Evolutionary conservation across 345 rosid genomes (phyloP).

Genomic region (Ceriops tagal): DNA sequence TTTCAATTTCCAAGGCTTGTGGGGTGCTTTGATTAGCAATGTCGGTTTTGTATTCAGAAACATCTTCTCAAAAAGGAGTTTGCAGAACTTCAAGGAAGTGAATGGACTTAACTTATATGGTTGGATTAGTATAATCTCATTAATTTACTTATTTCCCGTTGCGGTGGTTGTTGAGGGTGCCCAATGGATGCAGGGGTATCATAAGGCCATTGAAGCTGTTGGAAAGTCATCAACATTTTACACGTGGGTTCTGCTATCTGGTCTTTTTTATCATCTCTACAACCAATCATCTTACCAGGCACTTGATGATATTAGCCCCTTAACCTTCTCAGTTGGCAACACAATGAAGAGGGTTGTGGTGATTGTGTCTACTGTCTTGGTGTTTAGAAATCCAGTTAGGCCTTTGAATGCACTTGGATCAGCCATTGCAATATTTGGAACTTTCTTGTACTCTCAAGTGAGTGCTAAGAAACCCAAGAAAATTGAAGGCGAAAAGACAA

Average conservation of each 20-base stretch:
- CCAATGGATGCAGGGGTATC: conserved; percentile 85
- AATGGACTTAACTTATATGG: conserved; percentile 88
- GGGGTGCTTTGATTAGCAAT: conserved; percentile 94
- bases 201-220: conserved; percentile 61
- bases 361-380: conserved; percentile 81
- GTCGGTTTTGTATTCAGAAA: conserved; percentile 86
- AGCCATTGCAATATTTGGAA: conserved; percentile 77
- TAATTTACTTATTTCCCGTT: conserved; percentile 75
- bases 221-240: conserved; percentile 69
- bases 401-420: conserved; percentile 93
- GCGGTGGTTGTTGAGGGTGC: conserved; percentile 84
- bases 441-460: conserved; percentile 86
- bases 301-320: conserved; percentile 89
- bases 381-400: conserved; percentile 88
- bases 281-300: conserved; percentile 96
- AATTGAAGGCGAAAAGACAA: conserved; percentile 46
- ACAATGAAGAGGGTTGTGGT: conserved; percentile 97
- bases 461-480: conserved; percentile 56
- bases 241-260: conserved; percentile 86
- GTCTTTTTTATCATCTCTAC: conserved; percentile 82
- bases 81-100: conserved; percentile 81
- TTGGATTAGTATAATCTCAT: conserved; percentile 67
- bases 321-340: conserved; percentile 85
- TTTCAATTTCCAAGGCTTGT: conserved; percentile 72
- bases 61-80: conserved; percentile 77